A percentile compares a stretch with the other conserved stretches of the same genome.
These are phyloP conservation scores for Lanmaoa pseudosensibilis DNA, from an alignment of 768 basidiomycete genomes.

Conservation along the genomic window DNA sequence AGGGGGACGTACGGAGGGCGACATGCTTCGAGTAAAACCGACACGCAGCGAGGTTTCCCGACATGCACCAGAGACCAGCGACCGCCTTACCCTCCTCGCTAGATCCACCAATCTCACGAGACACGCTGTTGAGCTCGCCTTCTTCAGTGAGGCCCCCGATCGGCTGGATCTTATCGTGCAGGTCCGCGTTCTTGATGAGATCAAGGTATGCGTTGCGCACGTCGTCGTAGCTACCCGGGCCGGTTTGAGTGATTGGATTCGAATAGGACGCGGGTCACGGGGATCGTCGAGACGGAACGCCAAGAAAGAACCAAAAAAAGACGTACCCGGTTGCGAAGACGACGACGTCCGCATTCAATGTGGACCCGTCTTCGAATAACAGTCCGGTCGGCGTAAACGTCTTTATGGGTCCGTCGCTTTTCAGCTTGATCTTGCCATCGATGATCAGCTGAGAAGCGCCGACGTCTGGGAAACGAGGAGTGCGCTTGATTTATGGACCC, in stretches of 20 bases:
- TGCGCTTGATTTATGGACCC: not conserved
- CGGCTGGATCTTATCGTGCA: not conserved
- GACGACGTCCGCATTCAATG: conserved; percentile 44
- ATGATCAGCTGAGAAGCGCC: conserved; percentile 42
- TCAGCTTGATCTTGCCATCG: conserved; percentile 45
- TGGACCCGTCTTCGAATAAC: conserved; percentile 23
- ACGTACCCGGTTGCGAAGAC: conserved; percentile 9
- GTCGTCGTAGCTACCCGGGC: conserved; percentile 11
- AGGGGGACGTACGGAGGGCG: conserved; percentile 61
- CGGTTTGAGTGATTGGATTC: not conserved
- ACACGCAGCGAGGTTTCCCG: conserved; percentile 58
- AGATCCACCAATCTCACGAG: conserved; percentile 48
- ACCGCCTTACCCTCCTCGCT: conserved; percentile 7
- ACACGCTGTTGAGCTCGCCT: conserved; percentile 29
- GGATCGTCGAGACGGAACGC: not conserved
- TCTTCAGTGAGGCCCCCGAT: conserved; percentile 30
- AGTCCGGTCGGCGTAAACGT: conserved; percentile 30
- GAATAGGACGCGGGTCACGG: not conserved
- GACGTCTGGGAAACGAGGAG: conserved; percentile 26
- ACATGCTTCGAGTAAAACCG: conserved; percentile 66
- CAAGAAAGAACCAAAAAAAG: not conserved
- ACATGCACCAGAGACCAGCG: conserved; percentile 50
- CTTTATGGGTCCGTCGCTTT: conserved; percentile 18
- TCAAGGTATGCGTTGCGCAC: not conserved
- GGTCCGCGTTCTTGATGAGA: not conserved